Conservation (phyloP, 1,284 basidiomycete genomes). For the Exsudoporus floridanus region DNA sequence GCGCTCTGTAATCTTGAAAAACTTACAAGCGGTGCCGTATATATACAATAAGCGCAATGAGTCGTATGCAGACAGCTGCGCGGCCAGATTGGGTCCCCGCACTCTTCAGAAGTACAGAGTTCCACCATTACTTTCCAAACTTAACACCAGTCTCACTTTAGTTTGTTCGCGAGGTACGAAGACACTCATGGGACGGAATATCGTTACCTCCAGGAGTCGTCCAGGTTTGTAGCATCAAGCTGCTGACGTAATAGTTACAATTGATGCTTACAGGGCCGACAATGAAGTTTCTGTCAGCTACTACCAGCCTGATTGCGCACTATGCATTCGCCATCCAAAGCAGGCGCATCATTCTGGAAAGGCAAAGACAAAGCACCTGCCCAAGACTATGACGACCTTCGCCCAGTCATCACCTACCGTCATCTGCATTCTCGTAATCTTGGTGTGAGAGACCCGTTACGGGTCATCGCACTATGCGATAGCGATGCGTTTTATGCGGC, state of each 20-base stretch:
- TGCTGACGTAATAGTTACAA: too few species aligned
- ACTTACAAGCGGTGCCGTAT: too few species aligned
- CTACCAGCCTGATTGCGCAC: not conserved
- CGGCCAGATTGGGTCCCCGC: too few species aligned
- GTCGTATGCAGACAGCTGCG: too few species aligned
- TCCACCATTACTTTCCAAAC: too few species aligned
- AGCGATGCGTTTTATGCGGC: slow-evolving; percentile 92
- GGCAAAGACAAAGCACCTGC: slow-evolving; percentile 51
- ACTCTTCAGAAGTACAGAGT: too few species aligned
- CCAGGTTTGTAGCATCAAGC: too few species aligned
- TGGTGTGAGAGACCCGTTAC: slow-evolving; percentile 67
- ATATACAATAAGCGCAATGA: too few species aligned
- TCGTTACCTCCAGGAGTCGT: too few species aligned
- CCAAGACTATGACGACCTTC: slow-evolving; percentile 56
- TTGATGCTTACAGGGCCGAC: too few species aligned
- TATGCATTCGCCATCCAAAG: slow-evolving; percentile 26
- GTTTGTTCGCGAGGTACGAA: not conserved
- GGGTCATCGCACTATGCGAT: slow-evolving; percentile 88
- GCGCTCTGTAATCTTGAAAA: not conserved
- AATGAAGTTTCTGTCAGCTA: too few species aligned
- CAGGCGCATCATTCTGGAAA: slow-evolving; percentile 37
- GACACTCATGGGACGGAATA: not conserved
- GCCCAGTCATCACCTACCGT: slow-evolving; percentile 69
- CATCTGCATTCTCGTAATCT: slow-evolving; percentile 64
- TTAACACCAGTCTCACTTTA: too few species aligned